Percentiles rank a stretch among this genome's conserved stretches.
Evolutionary conservation across 371 early-diverging fungal genomes (phyloP).

Genomic region (Batkoa obscura): DNA sequence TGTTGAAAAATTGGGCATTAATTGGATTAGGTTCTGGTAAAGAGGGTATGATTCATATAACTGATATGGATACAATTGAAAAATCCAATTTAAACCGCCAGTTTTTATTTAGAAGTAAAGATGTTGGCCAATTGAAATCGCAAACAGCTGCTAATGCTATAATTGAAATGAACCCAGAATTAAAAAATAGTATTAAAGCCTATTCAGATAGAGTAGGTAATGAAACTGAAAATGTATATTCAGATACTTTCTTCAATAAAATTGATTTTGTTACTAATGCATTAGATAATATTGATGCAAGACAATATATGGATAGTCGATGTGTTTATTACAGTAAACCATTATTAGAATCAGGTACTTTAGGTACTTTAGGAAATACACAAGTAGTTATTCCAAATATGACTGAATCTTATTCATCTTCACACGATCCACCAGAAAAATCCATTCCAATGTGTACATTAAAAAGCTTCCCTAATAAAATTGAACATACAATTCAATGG

Average conservation of each 20-base stretch:
- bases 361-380: constrained; percentile 99
- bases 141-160: constrained; percentile 88
- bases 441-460: constrained; percentile 99
- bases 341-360: constrained; percentile 96
- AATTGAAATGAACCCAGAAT: constrained; percentile 78
- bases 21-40: constrained; percentile 90
- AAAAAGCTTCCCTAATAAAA: constrained; percentile 98
- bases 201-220: constrained; percentile 92
- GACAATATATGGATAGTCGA: constrained; percentile 95
- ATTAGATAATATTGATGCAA: constrained; percentile 98
- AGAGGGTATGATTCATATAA: constrained; percentile 72
- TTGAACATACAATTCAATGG: constrained; percentile 99
- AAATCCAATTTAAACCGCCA: constrained; percentile 96
- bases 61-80: constrained; percentile 99
- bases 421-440: constrained; percentile 98
- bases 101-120: constrained; percentile 86
- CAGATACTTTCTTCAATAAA: constrained; percentile 81
- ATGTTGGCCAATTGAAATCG: constrained; percentile 92
- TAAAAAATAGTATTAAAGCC: constrained; percentile 54
- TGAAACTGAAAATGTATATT: constrained; percentile 92
- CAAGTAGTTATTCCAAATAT: constrained; percentile 90
- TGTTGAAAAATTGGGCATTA: constrained; percentile 99
- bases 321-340: constrained; percentile 94
- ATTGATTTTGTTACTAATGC: constrained; percentile 96
- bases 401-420: constrained; percentile 98